Evolutionary conservation across 805 yeast species (phyloP), one percentile per base, ranked within the genome.

Genomic region (Candida loeiensis): DNA sequence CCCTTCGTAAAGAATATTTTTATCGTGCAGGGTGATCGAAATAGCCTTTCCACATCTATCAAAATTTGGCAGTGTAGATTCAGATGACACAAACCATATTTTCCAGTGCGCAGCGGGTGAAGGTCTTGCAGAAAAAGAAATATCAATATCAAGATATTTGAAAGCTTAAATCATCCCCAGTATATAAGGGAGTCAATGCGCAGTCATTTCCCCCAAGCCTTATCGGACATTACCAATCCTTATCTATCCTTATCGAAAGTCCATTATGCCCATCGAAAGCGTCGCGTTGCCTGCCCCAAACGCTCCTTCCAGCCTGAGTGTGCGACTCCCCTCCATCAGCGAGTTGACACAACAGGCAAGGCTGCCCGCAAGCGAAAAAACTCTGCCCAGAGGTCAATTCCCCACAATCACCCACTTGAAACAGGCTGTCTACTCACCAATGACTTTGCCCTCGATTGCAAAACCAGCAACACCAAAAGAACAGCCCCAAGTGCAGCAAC

Each of bases 241-340:
- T 25, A 25, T 25, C n/a, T 25, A 13, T 13, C 27, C n/a, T 6
- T 13, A 25, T 25, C 9, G 9, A 27, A 27, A 5, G 6, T 18
- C 33, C 7, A 30, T 8, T 8, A 30, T 30, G 33, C 33, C 33
- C 20, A 11, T 25, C 13, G 37, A 35, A n/a, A 35, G 37, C 16
- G 30, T 30, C 19, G 39, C 22, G 22, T 36, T 36, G 28, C 39
- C 39, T 20, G 39, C 39, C 13, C 33, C 32, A 18, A 36, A 36
- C 22, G 39, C 39, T 28, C 39, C 39, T 14, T 36, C 40, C 2
- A 37, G 24, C 40, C 26, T 28, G 30, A 37, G 40, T 18, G 41
- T 37, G 36, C 40, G 40, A 25, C 33, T 37, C 11, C 50, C 50
- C 14, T 44, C 48, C 6, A 47, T 47, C 18, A 44, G 50, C 36